Base-by-base conservation (phyloP, 2,329 filamentous ascomycete genomes). In the Tolypocladium album region DNA sequence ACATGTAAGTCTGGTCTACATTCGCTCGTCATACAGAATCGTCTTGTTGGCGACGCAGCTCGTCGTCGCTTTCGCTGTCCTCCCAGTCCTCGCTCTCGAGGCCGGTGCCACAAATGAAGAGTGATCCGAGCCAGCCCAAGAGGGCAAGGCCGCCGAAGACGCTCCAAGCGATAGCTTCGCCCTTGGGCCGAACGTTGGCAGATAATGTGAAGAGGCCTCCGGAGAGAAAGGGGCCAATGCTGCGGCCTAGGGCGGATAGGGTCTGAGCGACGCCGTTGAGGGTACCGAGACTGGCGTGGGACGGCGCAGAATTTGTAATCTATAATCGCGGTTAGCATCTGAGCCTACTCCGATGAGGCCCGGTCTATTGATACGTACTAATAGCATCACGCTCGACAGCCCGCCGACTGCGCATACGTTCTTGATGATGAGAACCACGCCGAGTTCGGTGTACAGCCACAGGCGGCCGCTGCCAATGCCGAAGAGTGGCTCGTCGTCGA, bases 221-320 rank as follows among this genome's bases (percentile, higher is more conserved):
- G 0, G 92, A 94, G 0, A 96, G 78, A 65, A 97, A 92, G 0
- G 94, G 94, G 0, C 94, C 94, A 0, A 91, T 83, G 52, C 92
- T 92, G 61, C 94, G 86, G 11, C 94, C 94, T 0, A 90, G 90
- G 0, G 94, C 94, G 0, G 91, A 96, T 0, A 99, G 84, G 0
- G 92, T 96, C 73, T 99, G 94, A 0, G 94, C 94, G 39, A 97
- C 82, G 12, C 94, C 94, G 69, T 99, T 97, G 34, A 99, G 80
- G 0, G 90, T 92, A 3, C 94, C 94, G 0, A 99, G 82, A 0
- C 90, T 92, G 6, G 88, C 86, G 71, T 93, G 84, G 9, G 92
- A 91, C 0, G 92, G 90, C 0, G 92, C 90, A 1, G 90, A 95
- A 68, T 99, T 99, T 43, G 92, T 97, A 65, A 99, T 92, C 89